phyloP scores from a whole-genome alignment of 2,329 filamentous ascomycete species.

The Aspergillus sp. region DNA sequence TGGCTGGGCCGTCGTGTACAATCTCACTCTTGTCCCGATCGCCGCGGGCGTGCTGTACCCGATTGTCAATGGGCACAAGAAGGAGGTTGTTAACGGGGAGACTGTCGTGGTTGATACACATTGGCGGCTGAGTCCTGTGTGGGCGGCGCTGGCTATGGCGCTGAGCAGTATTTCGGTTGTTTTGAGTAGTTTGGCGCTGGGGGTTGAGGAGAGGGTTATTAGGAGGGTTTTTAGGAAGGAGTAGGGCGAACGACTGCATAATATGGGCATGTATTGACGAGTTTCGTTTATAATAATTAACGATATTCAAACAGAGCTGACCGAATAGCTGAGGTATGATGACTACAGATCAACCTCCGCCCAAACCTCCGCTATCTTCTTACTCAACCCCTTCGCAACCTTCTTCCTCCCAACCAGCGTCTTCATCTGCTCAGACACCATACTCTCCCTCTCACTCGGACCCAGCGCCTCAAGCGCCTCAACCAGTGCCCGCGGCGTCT shows the following conservation, averaged over 20 bases:
- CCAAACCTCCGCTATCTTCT: slow-evolving; percentile 66
- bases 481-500: slow-evolving; percentile 62
- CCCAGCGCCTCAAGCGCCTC: slow-evolving; percentile 54
- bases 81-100: slow-evolving; percentile 24
- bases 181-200: slow-evolving; percentile 65
- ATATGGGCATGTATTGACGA: too few species aligned
- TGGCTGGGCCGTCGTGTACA: slow-evolving; percentile 76
- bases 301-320: background rate
- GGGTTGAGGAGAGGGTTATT: slow-evolving; percentile 32
- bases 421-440: slow-evolving; percentile 50
- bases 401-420: slow-evolving; percentile 59
- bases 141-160: slow-evolving; percentile 89
- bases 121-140: slow-evolving; percentile 46
- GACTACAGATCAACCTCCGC: slow-evolving; percentile 26
- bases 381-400: slow-evolving; percentile 55
- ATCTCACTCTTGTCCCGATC: slow-evolving; percentile 65
- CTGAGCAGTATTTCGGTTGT: slow-evolving; percentile 85
- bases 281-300: background rate
- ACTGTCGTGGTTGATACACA: slow-evolving; percentile 26
- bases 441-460: slow-evolving; percentile 47
- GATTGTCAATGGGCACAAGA: slow-evolving; percentile 34
- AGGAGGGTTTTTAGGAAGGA: slow-evolving; percentile 10
- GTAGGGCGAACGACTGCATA: slow-evolving; percentile 1
- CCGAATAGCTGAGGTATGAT: background rate
- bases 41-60: slow-evolving; percentile 72